Conservation (phyloP, 2,329 filamentous ascomycete genomes). For the Clonostachys solani region DNA sequence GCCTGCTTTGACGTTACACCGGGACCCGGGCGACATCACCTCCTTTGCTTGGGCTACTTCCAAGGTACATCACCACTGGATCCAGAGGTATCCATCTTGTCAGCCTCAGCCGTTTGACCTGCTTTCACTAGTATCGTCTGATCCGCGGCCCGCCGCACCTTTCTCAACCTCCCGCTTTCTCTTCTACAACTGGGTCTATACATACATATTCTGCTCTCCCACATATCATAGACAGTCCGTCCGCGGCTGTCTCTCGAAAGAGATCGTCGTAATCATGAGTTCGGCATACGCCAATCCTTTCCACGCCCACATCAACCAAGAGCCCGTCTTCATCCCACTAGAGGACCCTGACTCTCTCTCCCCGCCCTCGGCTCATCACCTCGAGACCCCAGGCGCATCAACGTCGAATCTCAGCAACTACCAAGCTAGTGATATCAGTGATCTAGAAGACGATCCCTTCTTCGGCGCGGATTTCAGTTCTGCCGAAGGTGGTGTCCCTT, state of each 20-base stretch:
- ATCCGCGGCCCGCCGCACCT: neutral
- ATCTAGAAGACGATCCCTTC: constrained; percentile 43
- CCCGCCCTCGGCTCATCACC: constrained; percentile 27
- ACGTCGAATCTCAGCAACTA: constrained; percentile 38
- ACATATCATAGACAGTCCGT: neutral
- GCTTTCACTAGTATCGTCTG: too few species aligned
- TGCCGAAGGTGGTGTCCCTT: constrained; percentile 32
- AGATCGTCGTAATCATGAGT: neutral
- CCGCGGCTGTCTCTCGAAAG: neutral
- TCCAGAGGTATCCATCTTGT: too few species aligned
- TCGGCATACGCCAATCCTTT: neutral
- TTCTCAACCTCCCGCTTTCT: neutral
- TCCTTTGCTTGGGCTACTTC: constrained; percentile 1
- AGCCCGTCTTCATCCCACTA: constrained; percentile 1
- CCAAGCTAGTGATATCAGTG: constrained; percentile 38
- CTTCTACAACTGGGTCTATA: neutral
- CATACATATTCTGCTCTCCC: neutral
- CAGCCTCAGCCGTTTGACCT: too few species aligned
- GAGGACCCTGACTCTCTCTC: constrained; percentile 29
- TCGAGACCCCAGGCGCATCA: constrained; percentile 46
- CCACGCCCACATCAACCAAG: constrained; percentile 1
- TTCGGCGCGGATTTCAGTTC: constrained; percentile 43
- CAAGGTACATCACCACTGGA: too few species aligned
- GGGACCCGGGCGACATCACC: constrained; percentile 1
- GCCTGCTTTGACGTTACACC: neutral